These are phyloP conservation scores for Pleurostoma richardsiae DNA, from an alignment of 2,329 filamentous ascomycete genomes.

Conservation along the genomic window DNA sequence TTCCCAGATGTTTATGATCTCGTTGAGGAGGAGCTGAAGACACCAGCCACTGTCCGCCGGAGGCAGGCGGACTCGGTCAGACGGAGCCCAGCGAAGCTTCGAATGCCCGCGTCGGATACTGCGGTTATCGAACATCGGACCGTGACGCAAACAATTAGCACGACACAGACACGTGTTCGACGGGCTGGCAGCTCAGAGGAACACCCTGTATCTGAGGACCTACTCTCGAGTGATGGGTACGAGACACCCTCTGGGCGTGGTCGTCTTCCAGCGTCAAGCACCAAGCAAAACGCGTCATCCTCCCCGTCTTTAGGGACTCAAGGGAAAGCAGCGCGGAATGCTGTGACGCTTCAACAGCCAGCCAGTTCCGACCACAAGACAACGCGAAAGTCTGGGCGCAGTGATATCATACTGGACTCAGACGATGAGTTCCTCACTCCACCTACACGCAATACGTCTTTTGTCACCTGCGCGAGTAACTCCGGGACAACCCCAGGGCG, in stretches of 20 bases:
- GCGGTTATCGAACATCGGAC: conserved; percentile 12
- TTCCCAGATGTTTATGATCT: conserved; percentile 51
- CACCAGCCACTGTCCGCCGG: conserved; percentile 12
- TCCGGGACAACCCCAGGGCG: conserved; percentile 2
- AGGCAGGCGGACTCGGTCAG: conserved; percentile 27
- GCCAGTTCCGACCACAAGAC: conserved; percentile 13
- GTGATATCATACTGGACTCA: conserved; percentile 46
- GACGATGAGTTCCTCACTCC: conserved; percentile 49
- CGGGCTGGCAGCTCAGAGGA: conserved; percentile 2
- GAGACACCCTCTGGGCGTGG: too few relatives aligned
- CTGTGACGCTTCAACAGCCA: conserved; percentile 2
- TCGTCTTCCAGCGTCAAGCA: too few relatives aligned
- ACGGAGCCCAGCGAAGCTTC: conserved; percentile 7
- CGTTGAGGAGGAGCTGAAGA: conserved; percentile 21
- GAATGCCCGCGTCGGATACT: conserved; percentile 4
- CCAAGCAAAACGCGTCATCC: not conserved
- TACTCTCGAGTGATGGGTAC: too few relatives aligned
- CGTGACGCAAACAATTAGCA: conserved; percentile 14
- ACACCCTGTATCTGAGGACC: not conserved
- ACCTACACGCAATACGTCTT: conserved; percentile 25
- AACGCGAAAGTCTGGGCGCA: conserved; percentile 11
- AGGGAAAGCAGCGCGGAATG: conserved; percentile 9
- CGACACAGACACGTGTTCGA: conserved; percentile 12
- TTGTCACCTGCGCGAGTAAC: conserved; percentile 13
- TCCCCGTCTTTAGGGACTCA: too few relatives aligned